These are phyloP conservation scores for Arabidopsis arenosa DNA, from an alignment of 345 rosid species.

Conservation along the genomic window DNA sequence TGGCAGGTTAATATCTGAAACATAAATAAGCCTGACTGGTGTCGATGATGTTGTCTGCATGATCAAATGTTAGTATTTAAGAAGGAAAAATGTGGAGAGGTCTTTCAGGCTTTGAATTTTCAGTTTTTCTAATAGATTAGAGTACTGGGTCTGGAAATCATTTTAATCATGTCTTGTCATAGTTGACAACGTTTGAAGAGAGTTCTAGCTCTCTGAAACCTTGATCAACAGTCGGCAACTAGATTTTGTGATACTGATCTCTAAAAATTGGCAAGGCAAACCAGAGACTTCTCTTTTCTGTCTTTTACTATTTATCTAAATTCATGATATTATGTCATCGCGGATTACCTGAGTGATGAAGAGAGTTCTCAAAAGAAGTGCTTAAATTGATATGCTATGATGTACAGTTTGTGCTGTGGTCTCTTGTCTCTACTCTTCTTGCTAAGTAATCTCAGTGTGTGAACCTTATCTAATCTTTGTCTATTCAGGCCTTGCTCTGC, in stretches of 20 bases:
- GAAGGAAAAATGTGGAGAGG: background rate
- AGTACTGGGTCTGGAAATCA: background rate
- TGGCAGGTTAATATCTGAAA: conserved; percentile 63
- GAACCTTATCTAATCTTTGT: conserved; percentile 21
- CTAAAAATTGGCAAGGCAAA: background rate
- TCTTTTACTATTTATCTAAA: background rate
- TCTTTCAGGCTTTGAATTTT: background rate
- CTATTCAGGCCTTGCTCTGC: conserved; percentile 83
- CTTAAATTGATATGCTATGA: background rate
- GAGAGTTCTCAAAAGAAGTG: background rate
- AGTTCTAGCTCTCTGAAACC: conserved; percentile 12
- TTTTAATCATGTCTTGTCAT: background rate
- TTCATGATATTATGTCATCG: background rate
- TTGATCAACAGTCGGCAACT: background rate
- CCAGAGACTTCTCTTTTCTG: background rate
- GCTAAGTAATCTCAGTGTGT: background rate
- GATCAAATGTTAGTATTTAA: background rate
- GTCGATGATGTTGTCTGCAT: background rate
- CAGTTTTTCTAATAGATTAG: background rate
- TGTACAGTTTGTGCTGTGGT: background rate
- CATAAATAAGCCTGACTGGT: background rate
- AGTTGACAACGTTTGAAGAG: conserved; percentile 11
- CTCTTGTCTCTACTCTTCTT: background rate
- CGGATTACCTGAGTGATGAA: background rate
- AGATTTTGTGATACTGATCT: background rate